Conservation (phyloP, 345 rosid genomes). For the Linum usitatissimum region DNA sequence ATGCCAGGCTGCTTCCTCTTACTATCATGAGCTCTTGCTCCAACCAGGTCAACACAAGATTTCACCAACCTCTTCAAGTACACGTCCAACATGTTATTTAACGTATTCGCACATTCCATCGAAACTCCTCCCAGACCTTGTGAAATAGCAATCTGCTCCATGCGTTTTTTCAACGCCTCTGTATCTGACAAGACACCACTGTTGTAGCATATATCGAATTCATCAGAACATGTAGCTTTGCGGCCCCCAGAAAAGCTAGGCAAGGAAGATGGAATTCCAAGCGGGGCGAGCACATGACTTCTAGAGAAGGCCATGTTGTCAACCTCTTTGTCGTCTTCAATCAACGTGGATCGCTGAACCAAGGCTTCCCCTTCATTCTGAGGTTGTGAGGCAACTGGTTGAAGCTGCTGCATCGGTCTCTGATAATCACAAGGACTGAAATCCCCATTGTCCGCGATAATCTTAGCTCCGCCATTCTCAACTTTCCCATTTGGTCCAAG, state of each 20-base stretch:
- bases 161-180: conserved; percentile 58
- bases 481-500: conserved; percentile 86
- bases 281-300: conserved; percentile 57
- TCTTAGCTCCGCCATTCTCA: conserved; percentile 38
- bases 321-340: conserved; percentile 46
- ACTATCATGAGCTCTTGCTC: conserved; percentile 39
- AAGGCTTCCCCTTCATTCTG: conserved; percentile 39
- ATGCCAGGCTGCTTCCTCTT: conserved; percentile 29
- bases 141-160: conserved; percentile 64
- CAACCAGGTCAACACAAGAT: conserved; percentile 57
- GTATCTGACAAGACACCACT: conserved; percentile 50
- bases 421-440: conserved; percentile 52
- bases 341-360: conserved; percentile 24
- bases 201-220: conserved; percentile 46
- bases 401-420: conserved; percentile 45
- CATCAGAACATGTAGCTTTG: conserved; percentile 35
- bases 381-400: conserved; percentile 38
- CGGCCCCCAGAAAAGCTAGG: conserved; percentile 57
- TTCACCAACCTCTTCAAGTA: conserved; percentile 72
- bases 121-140: conserved; percentile 88
- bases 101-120: conserved; percentile 54
- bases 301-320: conserved; percentile 39
- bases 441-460: conserved; percentile 50
- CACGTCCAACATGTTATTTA: conserved; percentile 60
- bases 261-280: conserved; percentile 64